Evolutionary conservation across 306 rosid genomes (phyloP), one percentile per base, ranked within the genome.

Genomic region (Abrus precatorius): DNA sequence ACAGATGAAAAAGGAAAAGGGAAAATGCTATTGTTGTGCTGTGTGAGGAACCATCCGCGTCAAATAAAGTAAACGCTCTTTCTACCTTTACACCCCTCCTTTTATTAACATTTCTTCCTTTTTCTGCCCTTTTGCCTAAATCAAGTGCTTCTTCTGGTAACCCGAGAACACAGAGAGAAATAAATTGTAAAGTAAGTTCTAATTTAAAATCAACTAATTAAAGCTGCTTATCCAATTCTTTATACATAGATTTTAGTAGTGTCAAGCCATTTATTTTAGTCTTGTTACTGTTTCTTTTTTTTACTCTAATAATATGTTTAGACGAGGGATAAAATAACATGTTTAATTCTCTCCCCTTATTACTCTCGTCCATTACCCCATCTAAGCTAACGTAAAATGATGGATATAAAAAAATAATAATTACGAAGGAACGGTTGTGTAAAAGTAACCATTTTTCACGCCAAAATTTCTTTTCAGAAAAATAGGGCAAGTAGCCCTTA

Each of bases 21-120:
- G 34, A 53, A 14, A 9, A 52, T 54, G 10, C 8, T 9, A 9
- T 27, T 14, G 13, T 48, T 27, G 34, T 27, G 50, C 9, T 54
- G 65, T 38, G 54, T 54, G 54, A 28, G 5, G 55, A 74, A 57
- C 77, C 77, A 54, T 54, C 77, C 2, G 10, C 28, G n/a, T 9
- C 66, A 38, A 54, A 72, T 56, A 11, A 56, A 8, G 12, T 6
- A 29, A 59, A 30, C 66, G 13, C 2, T 7, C 40, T 50, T 50
- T 50, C 7, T n/a, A 32, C 7, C 64, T 29, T 5, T 7, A 2
- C 66, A 30, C 20, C 66, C 8, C n/a, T 0, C 7, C 2, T 60
- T 30, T 32, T 60, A 5, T 43, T 36, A 4, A 2, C 4, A 10
- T 10, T 6, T 3, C 29, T 30, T 47, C 69, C 48, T 6, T 43